Base-by-base conservation (phyloP, 2,329 filamentous ascomycete genomes). In the Epichloe festucae region DNA sequence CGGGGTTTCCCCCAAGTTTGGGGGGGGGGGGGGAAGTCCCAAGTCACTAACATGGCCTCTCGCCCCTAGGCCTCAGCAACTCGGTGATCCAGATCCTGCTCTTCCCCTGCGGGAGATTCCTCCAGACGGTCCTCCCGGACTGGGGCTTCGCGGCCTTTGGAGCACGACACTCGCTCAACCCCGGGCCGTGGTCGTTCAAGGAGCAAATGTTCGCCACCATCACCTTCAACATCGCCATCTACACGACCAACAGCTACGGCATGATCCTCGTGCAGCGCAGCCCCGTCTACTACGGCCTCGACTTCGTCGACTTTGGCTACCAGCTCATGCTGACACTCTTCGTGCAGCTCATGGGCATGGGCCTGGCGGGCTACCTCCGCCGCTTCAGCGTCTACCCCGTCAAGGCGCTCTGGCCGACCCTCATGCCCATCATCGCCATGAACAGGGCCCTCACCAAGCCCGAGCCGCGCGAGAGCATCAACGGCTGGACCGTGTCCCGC, bases 181-280 rank as follows among this genome's bases (percentile, higher is more conserved):
- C 77, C 0, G 75, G 76, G 0, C 70, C 69, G 0, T 81, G 80
- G 61, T 76, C 72, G 48, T 73, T 73, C 57, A 81, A 81, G 58
- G 78, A 81, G 60, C 78, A 81, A 57, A 76, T 78, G 68, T 63
- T 81, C n/a, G 74, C 79, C 38, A 74, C 74, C 3, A 75, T 79
- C 55, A 78, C 77, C 69, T 75, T 78, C 48, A 79, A 81, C 60
- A 73, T 73, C 4, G 69, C 69, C 34, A 72, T 66, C 55, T 67
- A 67, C 65, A 67, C 65, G 10, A 72, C 73, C 1, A 75, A 75
- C 58, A 74, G 72, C 3, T 70, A 70, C 59, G 67, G 70, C 56
- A 72, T 75, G 48, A 68, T 74, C 51, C 71, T 70, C 65, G 68
- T 69, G 8, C 73, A 76, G 49, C 62, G 59, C 17, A 62, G 74